Conservation (phyloP, 2,329 filamentous ascomycete genomes). For the Aureobasidium mangrovei region DNA sequence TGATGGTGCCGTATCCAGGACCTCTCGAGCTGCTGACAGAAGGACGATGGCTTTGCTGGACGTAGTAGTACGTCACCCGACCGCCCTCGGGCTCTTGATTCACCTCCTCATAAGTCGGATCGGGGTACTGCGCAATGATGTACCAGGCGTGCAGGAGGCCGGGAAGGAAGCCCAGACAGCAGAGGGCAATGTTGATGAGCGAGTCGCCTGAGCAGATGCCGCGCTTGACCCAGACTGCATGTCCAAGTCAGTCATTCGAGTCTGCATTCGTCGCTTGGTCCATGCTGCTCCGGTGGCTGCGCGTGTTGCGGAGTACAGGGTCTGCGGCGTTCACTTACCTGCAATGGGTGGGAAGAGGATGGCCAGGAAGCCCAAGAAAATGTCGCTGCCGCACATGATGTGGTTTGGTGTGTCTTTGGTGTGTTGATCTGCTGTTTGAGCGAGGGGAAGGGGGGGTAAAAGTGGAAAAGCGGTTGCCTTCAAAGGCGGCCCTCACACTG, state of each 20-base stretch:
- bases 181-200: constrained; percentile 90
- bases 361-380: constrained; percentile 52
- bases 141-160: constrained; percentile 96
- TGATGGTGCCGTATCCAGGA: constrained; percentile 34
- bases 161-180: constrained; percentile 53
- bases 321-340: constrained; percentile 35
- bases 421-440: not conserved
- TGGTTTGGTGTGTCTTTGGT: not conserved
- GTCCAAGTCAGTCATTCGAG: constrained; percentile 26
- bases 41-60: constrained; percentile 25
- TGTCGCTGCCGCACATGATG: constrained; percentile 51
- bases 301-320: constrained; percentile 4
- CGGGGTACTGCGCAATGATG: constrained; percentile 87
- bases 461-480: constrained; percentile 9
- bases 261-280: not conserved
- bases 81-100: constrained; percentile 54
- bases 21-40: constrained; percentile 6
- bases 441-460: not conserved
- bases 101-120: constrained; percentile 52
- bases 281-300: constrained; percentile 2
- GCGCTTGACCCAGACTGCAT: constrained; percentile 85
- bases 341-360: constrained; percentile 53
- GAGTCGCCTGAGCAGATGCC: constrained; percentile 89
- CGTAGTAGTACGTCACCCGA: constrained; percentile 69
- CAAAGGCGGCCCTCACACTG: not conserved